These are phyloP conservation scores for Microsporum canis DNA, from an alignment of 2,329 filamentous ascomycete genomes.

Conservation along the genomic window DNA sequence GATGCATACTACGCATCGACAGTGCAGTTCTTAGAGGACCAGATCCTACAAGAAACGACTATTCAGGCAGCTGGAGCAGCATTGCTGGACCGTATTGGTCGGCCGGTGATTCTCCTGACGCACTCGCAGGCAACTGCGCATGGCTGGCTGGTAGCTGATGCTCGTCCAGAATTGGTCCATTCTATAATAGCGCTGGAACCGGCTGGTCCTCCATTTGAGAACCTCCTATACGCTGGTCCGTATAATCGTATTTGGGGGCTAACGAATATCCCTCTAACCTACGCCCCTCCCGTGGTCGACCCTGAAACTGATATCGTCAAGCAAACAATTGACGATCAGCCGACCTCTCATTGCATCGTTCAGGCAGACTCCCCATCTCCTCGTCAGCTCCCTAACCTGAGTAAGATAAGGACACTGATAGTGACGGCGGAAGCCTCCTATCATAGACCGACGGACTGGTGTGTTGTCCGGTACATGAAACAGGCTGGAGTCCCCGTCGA, in stretches of 20 bases:
- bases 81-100: conserved; percentile 19
- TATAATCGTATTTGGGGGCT: conserved; percentile 35
- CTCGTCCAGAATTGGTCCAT: conserved; percentile 37
- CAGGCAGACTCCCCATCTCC: conserved; percentile 27
- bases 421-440: conserved; percentile 44
- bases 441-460: conserved; percentile 47
- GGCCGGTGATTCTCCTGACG: conserved; percentile 27
- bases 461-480: conserved; percentile 41
- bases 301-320: conserved; percentile 24
- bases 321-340: conserved; percentile 14
- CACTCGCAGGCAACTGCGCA: conserved; percentile 41
- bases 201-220: conserved; percentile 41
- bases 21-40: conserved; percentile 27
- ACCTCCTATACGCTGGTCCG: conserved; percentile 28
- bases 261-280: conserved; percentile 39
- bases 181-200: conserved; percentile 45
- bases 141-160: conserved; percentile 40
- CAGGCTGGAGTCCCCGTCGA: conserved; percentile 42
- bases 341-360: conserved; percentile 24
- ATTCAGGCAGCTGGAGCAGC: conserved; percentile 28
- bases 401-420: conserved; percentile 38
- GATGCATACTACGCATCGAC: conserved; percentile 27
- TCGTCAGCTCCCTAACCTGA: conserved; percentile 40
- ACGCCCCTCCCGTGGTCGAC: conserved; percentile 34
- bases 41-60: conserved; percentile 20